Conservation (phyloP, 805 yeast genomes). For the Sugiyamaella marilandica region DNA sequence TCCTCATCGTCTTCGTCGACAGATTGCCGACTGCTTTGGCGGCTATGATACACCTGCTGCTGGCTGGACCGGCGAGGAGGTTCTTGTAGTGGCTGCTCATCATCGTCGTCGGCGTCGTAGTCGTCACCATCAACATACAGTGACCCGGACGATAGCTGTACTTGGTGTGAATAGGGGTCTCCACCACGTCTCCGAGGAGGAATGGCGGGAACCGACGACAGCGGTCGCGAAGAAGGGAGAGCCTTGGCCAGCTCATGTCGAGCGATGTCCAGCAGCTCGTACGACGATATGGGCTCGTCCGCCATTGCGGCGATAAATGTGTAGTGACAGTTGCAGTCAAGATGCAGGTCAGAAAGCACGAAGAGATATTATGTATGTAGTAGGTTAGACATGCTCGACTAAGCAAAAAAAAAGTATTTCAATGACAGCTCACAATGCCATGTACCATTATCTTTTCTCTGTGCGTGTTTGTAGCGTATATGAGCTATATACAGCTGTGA, state of each 20-base stretch:
- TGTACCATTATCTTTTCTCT: no score
- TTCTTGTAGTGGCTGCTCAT: neutral
- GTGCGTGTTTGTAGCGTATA: neutral
- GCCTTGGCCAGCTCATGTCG: conserved; percentile 10
- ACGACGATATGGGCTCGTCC: conserved; percentile 1
- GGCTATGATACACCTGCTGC: neutral
- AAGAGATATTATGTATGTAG: no score
- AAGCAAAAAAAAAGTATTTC: no score
- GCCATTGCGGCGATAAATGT: conserved; percentile 2
- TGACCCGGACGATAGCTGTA: neutral
- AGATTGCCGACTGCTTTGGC: neutral
- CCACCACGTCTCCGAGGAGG: neutral
- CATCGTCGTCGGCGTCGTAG: conserved; percentile 1
- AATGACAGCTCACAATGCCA: no score
- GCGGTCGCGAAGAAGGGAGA: neutral
- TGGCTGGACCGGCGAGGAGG: neutral
- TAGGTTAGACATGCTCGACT: no score
- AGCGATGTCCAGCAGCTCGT: conserved; percentile 9
- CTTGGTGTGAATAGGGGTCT: neutral
- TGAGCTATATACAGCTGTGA: no score
- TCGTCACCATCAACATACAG: neutral
- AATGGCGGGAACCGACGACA: neutral
- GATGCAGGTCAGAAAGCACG: neutral
- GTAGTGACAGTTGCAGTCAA: neutral
- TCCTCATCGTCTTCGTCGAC: conserved; percentile 14